Percentiles rank a stretch among this genome's conserved stretches.
Evolutionary conservation across 75 land plant genomes (phyloP).

Genomic region (Sequoia sempervirens): DNA sequence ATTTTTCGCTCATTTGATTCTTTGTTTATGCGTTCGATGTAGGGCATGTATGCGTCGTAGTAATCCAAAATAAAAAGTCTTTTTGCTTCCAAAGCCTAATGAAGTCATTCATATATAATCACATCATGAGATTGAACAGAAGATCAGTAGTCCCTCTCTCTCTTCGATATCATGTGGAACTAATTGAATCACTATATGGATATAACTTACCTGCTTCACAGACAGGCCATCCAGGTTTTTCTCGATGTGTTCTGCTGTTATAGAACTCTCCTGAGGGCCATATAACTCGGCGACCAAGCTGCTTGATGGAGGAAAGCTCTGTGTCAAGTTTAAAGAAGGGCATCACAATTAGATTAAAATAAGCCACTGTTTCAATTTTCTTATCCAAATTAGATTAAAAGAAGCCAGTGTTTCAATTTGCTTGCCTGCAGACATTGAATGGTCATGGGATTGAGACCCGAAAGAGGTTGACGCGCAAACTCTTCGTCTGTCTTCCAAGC

Average conservation of each 20-base stretch:
- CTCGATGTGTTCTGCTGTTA: conserved; percentile 56
- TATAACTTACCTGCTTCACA: conserved; percentile 48
- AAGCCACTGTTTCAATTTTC: no score
- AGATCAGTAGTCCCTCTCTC: background rate
- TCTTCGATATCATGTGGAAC: background rate
- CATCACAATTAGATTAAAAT: background rate
- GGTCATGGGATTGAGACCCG: conserved; percentile 68
- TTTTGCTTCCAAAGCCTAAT: conserved; percentile 19
- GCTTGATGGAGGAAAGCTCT: conserved; percentile 72
- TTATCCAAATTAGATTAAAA: no score
- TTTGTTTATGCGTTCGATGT: conserved; percentile 27
- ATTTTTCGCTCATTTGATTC: conserved; percentile 1
- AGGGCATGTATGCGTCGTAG: conserved; percentile 25
- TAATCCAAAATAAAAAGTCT: conserved; percentile 26
- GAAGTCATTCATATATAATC: background rate
- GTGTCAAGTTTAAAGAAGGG: background rate
- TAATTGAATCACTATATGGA: background rate
- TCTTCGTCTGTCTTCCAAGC: conserved; percentile 81
- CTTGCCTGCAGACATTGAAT: conserved; percentile 48
- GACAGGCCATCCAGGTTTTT: conserved; percentile 63
- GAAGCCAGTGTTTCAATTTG: background rate
- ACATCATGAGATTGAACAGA: background rate
- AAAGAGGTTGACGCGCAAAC: conserved; percentile 68
- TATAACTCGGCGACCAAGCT: conserved; percentile 53
- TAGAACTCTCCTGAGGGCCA: conserved; percentile 64